These are phyloP conservation scores for Lagenidium sp. DNA, from an alignment of 352 stramenopile genomes.

Conservation along the genomic window DNA sequence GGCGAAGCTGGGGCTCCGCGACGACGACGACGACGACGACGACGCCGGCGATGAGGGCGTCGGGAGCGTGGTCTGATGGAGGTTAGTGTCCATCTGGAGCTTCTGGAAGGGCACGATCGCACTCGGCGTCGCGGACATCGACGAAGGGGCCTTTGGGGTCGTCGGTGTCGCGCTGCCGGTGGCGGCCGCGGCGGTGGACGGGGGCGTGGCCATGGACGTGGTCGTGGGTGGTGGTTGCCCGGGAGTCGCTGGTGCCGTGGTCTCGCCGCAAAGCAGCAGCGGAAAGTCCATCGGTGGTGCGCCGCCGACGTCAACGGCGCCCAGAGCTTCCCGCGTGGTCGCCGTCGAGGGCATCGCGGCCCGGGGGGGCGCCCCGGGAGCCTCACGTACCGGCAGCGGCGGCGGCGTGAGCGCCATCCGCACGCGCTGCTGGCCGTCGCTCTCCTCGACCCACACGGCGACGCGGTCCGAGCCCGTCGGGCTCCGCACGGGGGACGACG, in stretches of 20 bases:
- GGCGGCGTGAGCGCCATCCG: slow-evolving; percentile 24
- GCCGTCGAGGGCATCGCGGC: not conserved
- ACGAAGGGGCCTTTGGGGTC: no score
- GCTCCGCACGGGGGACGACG: slow-evolving; percentile 46
- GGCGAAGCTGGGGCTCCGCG: slow-evolving; percentile 5
- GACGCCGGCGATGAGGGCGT: not conserved
- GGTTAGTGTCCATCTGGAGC: slow-evolving; percentile 65
- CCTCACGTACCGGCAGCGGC: slow-evolving; percentile 2
- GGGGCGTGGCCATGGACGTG: not conserved
- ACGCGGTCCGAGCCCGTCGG: slow-evolving; percentile 36
- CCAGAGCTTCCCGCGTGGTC: no score
- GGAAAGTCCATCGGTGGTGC: not conserved
- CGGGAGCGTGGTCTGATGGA: slow-evolving; percentile 63
- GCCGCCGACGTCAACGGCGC: not conserved
- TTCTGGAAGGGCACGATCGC: slow-evolving; percentile 80
- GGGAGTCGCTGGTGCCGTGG: not conserved
- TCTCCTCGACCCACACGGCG: slow-evolving; percentile 46
- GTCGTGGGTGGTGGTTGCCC: no score
- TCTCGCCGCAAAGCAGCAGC: not conserved
- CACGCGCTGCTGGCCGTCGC: slow-evolving; percentile 33
- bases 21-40: not conserved
- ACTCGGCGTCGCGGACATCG: no score
- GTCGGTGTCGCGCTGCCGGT: not conserved
- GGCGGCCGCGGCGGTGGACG: slow-evolving; percentile 1
- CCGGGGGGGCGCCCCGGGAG: not conserved